Evolutionary conservation across 2,329 filamentous ascomycete genomes (phyloP).

Genomic region (Neofusicoccum cordaticola): DNA sequence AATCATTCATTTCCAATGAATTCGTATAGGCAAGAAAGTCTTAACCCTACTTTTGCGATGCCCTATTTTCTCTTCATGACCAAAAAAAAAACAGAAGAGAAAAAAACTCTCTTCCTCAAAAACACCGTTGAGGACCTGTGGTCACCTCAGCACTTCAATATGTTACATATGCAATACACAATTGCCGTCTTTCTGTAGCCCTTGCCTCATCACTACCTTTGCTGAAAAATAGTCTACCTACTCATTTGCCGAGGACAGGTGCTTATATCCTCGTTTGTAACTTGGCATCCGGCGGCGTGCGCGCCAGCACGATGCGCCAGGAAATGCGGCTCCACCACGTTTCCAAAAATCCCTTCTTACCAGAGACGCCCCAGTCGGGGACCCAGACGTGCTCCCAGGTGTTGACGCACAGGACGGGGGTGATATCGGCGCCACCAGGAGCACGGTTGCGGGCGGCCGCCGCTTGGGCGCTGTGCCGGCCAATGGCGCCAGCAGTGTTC

Average conservation of each 20-base stretch:
- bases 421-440: slow-evolving; percentile 65
- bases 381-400: slow-evolving; percentile 96
- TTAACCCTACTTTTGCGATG: neutral
- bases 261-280: neutral
- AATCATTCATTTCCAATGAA: neutral
- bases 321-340: slow-evolving; percentile 87
- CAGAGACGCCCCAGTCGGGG: slow-evolving; percentile 69
- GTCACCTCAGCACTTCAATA: slow-evolving; percentile 1
- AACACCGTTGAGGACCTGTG: neutral
- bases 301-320: slow-evolving; percentile 66
- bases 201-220: neutral
- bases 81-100: neutral
- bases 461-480: slow-evolving; percentile 27
- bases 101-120: neutral
- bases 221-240: neutral
- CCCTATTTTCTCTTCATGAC: neutral
- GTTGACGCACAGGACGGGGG: slow-evolving; percentile 84
- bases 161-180: slow-evolving; percentile 9
- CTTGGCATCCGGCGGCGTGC: neutral
- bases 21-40: neutral
- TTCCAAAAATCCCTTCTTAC: slow-evolving; percentile 73
- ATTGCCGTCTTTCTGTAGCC: neutral
- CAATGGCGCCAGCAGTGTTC: slow-evolving; percentile 43
- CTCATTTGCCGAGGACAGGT: neutral
- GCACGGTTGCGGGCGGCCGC: slow-evolving; percentile 43